Percentiles rank a stretch among this genome's conserved stretches.
Conservation (phyloP, 2,329 filamentous ascomycete species). For the Clonostachys solani region DNA sequence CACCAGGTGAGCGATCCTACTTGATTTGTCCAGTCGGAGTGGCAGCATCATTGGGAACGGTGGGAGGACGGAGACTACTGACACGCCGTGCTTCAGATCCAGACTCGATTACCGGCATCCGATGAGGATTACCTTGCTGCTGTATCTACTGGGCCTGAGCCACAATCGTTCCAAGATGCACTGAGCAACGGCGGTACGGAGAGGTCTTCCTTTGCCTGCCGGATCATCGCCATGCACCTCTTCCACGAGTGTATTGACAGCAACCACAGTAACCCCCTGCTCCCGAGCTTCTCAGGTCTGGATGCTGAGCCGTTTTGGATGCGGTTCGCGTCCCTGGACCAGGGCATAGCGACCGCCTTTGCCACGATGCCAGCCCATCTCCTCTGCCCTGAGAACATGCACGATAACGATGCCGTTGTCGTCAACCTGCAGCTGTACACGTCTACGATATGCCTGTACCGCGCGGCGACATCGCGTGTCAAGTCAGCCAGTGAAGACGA, state of each 20-base stretch:
- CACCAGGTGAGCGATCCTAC: conserved; percentile 43
- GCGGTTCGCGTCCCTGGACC: conserved; percentile 73
- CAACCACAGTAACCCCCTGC: conserved; percentile 67
- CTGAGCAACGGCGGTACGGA: conserved; percentile 39
- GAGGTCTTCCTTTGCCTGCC: conserved; percentile 66
- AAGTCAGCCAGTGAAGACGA: conserved; percentile 33
- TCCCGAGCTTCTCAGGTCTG: conserved; percentile 58
- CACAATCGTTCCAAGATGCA: conserved; percentile 50
- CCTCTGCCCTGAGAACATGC: conserved; percentile 61
- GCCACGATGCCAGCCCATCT: conserved; percentile 69
- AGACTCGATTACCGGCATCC: conserved; percentile 68
- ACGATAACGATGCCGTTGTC: conserved; percentile 68
- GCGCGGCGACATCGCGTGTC: conserved; percentile 72
- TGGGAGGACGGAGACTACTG: neutral
- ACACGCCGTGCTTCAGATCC: conserved; percentile 39
- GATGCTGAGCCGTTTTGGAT: conserved; percentile 76
- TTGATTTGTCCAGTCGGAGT: neutral
- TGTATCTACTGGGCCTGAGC: conserved; percentile 54
- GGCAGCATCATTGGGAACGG: no score
- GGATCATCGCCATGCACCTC: conserved; percentile 67
- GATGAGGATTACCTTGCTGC: conserved; percentile 63
- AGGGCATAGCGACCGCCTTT: conserved; percentile 67
- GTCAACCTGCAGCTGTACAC: conserved; percentile 83
- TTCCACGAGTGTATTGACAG: conserved; percentile 71
- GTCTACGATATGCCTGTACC: conserved; percentile 79